These are phyloP conservation scores for Leptosphaerulina australis DNA, from an alignment of 2,329 filamentous ascomycete genomes.

Conservation along the genomic window DNA sequence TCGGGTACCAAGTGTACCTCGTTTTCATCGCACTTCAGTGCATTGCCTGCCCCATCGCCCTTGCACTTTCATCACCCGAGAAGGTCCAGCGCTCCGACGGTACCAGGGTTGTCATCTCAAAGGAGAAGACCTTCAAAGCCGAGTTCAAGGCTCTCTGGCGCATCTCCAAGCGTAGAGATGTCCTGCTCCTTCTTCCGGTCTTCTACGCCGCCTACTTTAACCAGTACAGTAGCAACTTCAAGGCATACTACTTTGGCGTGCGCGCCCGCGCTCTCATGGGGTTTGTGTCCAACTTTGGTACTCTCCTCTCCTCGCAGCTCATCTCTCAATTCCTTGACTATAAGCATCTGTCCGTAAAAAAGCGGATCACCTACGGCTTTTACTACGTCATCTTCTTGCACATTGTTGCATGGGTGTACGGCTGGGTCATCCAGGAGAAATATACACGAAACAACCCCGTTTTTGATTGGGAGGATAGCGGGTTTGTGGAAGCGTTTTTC, in stretches of 20 bases:
- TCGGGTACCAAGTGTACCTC: slow-evolving; percentile 50
- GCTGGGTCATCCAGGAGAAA: slow-evolving; percentile 60
- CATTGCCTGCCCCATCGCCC: slow-evolving; percentile 47
- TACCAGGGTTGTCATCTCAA: slow-evolving; percentile 47
- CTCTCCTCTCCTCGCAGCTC: slow-evolving; percentile 53
- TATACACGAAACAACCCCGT: slow-evolving; percentile 53
- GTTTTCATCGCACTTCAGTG: slow-evolving; percentile 53
- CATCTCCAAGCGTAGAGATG: slow-evolving; percentile 37
- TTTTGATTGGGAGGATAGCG: slow-evolving; percentile 50
- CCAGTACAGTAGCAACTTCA: slow-evolving; percentile 57
- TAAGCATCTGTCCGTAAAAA: slow-evolving; percentile 47
- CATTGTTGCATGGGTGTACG: slow-evolving; percentile 59
- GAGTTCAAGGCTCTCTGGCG: slow-evolving; percentile 50
- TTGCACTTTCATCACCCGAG: slow-evolving; percentile 49
- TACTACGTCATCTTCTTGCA: slow-evolving; percentile 56
- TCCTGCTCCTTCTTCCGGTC: slow-evolving; percentile 51
- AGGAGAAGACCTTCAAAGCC: slow-evolving; percentile 49
- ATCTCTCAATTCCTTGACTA: slow-evolving; percentile 56
- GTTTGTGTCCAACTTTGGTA: slow-evolving; percentile 52
- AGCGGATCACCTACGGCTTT: slow-evolving; percentile 53
- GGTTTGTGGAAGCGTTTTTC: slow-evolving; percentile 57
- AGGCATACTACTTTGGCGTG: slow-evolving; percentile 57
- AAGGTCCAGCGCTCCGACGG: slow-evolving; percentile 54
- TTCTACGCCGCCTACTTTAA: slow-evolving; percentile 57
- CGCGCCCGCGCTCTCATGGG: slow-evolving; percentile 57